phyloP scores from a whole-genome alignment of 2,329 filamentous ascomycete genomes.

The Fonsecaea erecta region DNA sequence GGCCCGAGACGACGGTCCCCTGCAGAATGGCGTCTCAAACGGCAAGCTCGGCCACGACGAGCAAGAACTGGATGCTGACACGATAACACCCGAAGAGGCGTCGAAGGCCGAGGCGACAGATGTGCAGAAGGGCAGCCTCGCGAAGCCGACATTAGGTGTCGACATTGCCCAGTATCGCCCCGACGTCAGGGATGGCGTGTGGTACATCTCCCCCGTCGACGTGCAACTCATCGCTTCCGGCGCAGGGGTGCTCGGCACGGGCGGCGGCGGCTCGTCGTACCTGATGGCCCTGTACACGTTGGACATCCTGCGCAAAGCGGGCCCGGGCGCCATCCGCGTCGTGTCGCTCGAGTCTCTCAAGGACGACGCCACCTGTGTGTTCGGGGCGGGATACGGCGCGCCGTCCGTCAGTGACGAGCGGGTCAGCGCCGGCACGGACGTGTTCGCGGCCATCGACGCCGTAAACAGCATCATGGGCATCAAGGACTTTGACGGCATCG shows the following conservation, averaged over 20 bases:
- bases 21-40: constrained; percentile 30
- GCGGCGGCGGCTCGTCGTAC: constrained; percentile 50
- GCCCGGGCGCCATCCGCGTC: constrained; percentile 47
- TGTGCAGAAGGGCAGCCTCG: constrained; percentile 21
- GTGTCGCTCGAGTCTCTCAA: constrained; percentile 46
- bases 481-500: constrained; percentile 46
- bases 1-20: constrained; percentile 5
- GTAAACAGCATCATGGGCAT: constrained; percentile 39
- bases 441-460: constrained; percentile 47
- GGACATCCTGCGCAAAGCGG: constrained; percentile 44
- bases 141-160: constrained; percentile 27
- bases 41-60: constrained; percentile 39
- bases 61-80: constrained; percentile 35
- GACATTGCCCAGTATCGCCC: constrained; percentile 43
- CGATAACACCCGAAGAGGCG: constrained; percentile 32
- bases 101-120: constrained; percentile 26
- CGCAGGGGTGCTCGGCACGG: constrained; percentile 46
- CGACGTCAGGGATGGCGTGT: constrained; percentile 41
- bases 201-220: constrained; percentile 46
- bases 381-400: constrained; percentile 53
- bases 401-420: constrained; percentile 42
- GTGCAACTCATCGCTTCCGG: constrained; percentile 47
- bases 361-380: constrained; percentile 49
- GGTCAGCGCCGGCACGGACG: constrained; percentile 37
- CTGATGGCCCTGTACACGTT: constrained; percentile 54